These are phyloP conservation scores for Sporisorium graminicola DNA, from an alignment of 1,284 basidiomycete genomes.

Conservation along the genomic window DNA sequence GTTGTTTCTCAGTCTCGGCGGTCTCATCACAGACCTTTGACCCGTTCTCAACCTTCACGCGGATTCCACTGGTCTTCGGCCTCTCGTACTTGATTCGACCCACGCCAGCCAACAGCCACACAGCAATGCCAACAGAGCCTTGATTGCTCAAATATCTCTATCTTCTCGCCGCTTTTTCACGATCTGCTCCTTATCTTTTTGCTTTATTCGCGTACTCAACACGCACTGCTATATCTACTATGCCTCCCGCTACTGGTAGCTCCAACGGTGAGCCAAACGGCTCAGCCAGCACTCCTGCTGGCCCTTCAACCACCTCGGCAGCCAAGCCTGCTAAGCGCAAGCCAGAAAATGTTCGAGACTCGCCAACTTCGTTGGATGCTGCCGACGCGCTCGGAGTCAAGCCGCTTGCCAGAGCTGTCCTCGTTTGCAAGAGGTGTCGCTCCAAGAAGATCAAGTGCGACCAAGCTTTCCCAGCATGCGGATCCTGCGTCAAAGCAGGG, in stretches of 20 bases:
- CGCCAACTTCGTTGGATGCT: conserved; percentile 14
- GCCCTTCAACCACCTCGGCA: conserved; percentile 4
- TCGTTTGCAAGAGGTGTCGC: conserved; percentile 50
- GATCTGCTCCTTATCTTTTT: not conserved
- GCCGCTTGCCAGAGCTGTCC: conserved; percentile 44
- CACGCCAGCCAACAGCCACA: not conserved
- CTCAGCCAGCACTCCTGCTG: conserved; percentile 10
- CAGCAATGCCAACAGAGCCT: not conserved
- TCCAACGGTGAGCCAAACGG: conserved; percentile 28
- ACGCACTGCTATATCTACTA: not conserved
- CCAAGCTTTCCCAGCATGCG: conserved; percentile 51
- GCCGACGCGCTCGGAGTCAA: conserved; percentile 24
- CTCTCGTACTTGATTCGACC: not conserved
- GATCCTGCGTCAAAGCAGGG: conserved; percentile 51
- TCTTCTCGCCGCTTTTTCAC: not conserved
- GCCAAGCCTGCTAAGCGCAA: conserved; percentile 33
- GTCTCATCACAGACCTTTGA: too few relatives aligned
- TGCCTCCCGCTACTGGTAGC: conserved; percentile 6
- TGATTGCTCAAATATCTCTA: conserved; percentile 22
- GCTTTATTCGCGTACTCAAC: not conserved
- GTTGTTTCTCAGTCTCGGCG: not conserved
- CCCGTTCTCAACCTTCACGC: too few relatives aligned
- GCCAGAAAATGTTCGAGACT: conserved; percentile 17
- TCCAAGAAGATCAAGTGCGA: conserved; percentile 58
- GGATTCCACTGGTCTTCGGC: not conserved